Base-by-base conservation (phyloP, 345 rosid species). In the Syzygium oleosum region DNA sequence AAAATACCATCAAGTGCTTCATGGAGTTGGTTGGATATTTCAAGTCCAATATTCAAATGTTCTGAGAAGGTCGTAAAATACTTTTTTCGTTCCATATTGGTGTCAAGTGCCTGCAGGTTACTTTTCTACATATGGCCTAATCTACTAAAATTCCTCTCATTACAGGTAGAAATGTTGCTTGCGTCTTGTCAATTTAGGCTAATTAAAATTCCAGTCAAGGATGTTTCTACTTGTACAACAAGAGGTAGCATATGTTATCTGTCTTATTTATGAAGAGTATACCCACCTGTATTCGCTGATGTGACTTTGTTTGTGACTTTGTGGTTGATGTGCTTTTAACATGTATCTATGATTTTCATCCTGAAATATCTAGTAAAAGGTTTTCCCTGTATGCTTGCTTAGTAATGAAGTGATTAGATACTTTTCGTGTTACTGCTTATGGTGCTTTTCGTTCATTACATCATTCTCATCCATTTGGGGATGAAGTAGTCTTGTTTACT, bases 11-110 rank as follows among this genome's bases (percentile, higher is more conserved):
- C 92, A 88, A 91, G 84, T 89, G 54, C 86, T 41, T 83, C 90
- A 73, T 97, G 98, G 98, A 89, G 85, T 83, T 97, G 99, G 99
- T 91, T 88, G 21, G 90, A 91, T 89, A 92, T 93, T 80, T 91
- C 96, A 85, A 96, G 92, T 88, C 95, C 99, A 46, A 90, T 94
- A 84, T 91, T 53, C 88, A 93, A 85, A 88, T 96, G 94, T 93
- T 92, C 98, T 14, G 92, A 95, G 85, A 91, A 92, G 96, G 98
- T 96, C 15, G 3, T 89, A 85, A 43, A 23, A 12, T 78, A 87
- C 83, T 5, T 84, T 34, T 49, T 41, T 46, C 11, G 7, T n/a
- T 19, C 77, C 68, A 27, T 41, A 19, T 46, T 27, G 25, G 38
- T 84, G 85, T n/a, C 56, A 34, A 19, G 49, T 73, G 80, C 21